Evolutionary conservation across 1,284 basidiomycete species (phyloP).

Genomic region (Ceratobasidium sp.): DNA sequence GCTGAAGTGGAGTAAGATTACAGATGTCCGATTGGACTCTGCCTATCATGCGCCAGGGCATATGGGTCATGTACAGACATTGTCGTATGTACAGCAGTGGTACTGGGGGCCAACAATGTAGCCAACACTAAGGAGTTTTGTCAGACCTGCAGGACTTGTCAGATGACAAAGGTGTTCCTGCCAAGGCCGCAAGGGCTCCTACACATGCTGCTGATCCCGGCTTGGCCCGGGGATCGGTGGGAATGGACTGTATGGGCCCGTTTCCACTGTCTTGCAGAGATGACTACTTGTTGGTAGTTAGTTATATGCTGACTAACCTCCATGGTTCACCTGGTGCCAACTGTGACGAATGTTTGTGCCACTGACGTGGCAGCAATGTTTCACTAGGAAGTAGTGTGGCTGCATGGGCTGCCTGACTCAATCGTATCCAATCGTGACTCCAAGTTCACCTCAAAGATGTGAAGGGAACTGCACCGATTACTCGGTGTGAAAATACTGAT

Average conservation of each 20-base stretch:
- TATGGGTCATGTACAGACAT: constrained; percentile 48
- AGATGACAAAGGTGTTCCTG: constrained; percentile 42
- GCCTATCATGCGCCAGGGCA: constrained; percentile 45
- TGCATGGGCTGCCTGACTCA: constrained; percentile 59
- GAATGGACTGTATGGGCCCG: constrained; percentile 64
- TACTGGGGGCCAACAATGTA: constrained; percentile 51
- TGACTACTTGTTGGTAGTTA: constrained; percentile 57
- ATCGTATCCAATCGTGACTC: constrained; percentile 63
- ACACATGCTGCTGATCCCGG: constrained; percentile 56
- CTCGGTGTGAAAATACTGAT: constrained; percentile 58
- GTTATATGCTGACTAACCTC: constrained; percentile 59
- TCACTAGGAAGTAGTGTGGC: constrained; percentile 58
- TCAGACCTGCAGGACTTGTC: constrained; percentile 42
- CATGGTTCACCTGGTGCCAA: constrained; percentile 59
- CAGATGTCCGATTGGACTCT: constrained; percentile 50
- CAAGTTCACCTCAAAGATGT: constrained; percentile 60
- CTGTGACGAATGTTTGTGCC: constrained; percentile 54
- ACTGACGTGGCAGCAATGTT: constrained; percentile 60
- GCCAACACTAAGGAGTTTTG: constrained; percentile 44
- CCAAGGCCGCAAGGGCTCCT: constrained; percentile 55
- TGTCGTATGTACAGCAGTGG: constrained; percentile 26
- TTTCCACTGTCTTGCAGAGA: constrained; percentile 56
- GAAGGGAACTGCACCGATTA: constrained; percentile 58
- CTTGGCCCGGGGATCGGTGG: constrained; percentile 59
- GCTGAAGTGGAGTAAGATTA: constrained; percentile 40